Evolutionary conservation across 306 rosid genomes (phyloP).

Genomic region (Fragaria ananassa): DNA sequence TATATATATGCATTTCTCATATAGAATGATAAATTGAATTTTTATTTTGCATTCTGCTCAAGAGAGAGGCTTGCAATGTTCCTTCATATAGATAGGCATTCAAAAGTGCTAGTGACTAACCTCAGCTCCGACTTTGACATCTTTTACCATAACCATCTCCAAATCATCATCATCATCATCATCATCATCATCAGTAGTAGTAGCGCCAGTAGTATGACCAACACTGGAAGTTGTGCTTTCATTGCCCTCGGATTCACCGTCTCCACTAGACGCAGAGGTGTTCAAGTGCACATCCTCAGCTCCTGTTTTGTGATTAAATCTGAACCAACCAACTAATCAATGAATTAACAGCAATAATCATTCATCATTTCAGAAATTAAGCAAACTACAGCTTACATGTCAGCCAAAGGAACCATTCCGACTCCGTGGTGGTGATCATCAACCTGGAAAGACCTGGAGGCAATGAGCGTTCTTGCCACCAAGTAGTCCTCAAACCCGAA

Average conservation of each 20-base stretch:
- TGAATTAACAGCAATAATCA: not conserved
- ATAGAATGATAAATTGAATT: not conserved
- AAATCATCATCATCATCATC: constrained; percentile 41
- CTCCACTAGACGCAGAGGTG: constrained; percentile 37
- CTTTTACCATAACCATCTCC: constrained; percentile 83
- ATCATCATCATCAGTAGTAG: not conserved
- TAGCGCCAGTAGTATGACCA: not conserved
- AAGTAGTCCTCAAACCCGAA: constrained; percentile 59
- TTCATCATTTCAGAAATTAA: not conserved
- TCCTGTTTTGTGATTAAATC: constrained; percentile 87
- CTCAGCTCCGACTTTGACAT: constrained; percentile 74
- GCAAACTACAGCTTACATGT: constrained; percentile 51
- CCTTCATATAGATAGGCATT: not conserved
- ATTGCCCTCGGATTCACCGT: not conserved
- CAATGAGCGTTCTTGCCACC: constrained; percentile 67
- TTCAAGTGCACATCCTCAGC: constrained; percentile 91
- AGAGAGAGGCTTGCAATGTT: not conserved
- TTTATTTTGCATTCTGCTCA: not conserved
- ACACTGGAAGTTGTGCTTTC: not conserved
- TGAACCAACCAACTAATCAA: constrained; percentile 17
- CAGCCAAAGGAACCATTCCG: constrained; percentile 96
- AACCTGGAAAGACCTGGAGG: constrained; percentile 68
- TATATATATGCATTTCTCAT: no score
- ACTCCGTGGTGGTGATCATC: constrained; percentile 67
- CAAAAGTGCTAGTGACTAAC: constrained; percentile 24